phyloP scores from a whole-genome alignment of 495 filamentous ascomycete genomes.

The Chaetomidium leptoderma region DNA sequence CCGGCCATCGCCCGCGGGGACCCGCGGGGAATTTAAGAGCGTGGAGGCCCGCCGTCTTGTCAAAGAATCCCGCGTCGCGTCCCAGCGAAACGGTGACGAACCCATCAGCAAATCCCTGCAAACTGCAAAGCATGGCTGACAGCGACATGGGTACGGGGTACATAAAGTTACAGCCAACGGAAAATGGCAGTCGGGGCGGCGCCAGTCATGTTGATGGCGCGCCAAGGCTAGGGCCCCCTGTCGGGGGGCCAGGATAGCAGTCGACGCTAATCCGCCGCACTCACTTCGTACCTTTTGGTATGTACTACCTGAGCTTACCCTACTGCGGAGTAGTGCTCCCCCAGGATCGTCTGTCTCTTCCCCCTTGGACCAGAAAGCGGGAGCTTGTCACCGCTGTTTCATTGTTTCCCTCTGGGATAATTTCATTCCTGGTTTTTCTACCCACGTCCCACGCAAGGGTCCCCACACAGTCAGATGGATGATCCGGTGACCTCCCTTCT shows the following conservation, averaged over 20 bases:
- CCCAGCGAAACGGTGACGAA: conserved; percentile 28
- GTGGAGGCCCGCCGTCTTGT: neutral
- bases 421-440: conserved; percentile 24
- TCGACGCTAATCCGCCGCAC: conserved; percentile 23
- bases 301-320: conserved; percentile 29
- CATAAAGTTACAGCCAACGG: neutral
- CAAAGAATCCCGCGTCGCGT: conserved; percentile 15
- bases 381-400: conserved; percentile 38
- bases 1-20: neutral
- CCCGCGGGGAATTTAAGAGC: neutral
- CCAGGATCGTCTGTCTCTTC: conserved; percentile 29
- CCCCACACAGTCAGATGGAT: conserved; percentile 37
- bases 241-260: conserved; percentile 9
- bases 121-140: conserved; percentile 20
- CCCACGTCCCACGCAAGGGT: conserved; percentile 24
- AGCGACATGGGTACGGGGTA: conserved; percentile 20
- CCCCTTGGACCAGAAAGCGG: conserved; percentile 19
- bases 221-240: conserved; percentile 21
- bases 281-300: conserved; percentile 26
- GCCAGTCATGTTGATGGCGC: conserved; percentile 13
- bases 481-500: conserved; percentile 36
- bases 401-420: conserved; percentile 23
- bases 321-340: conserved; percentile 23
- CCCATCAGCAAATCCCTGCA: conserved; percentile 24
- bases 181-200: conserved; percentile 13